Base-by-base conservation (phyloP, 2,329 filamentous ascomycete genomes). In the Fonsecaea multimorphosa region DNA sequence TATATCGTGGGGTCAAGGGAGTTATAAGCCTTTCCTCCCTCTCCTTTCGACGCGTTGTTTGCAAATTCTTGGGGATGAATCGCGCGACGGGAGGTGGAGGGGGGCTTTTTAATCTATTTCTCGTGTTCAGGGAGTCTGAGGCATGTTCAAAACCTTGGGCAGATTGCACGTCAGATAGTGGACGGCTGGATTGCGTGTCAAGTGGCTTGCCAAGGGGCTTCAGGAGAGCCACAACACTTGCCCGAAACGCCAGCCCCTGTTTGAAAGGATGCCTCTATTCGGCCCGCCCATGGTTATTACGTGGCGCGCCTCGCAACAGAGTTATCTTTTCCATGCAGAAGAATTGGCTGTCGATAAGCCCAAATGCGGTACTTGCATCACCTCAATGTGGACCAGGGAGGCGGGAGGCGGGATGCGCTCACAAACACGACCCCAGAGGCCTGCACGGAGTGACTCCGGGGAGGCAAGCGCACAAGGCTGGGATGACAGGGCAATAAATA, bases 191-290 rank as follows among this genome's bases (percentile, higher is more conserved):
- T 57, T 64, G 61, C 65, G 65, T 54, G 65, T 65, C 51, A 3
- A 14, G 55, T 63, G 63, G 66, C 62, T 68, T 68, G 66, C 66
- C 62, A 68, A 64, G 65, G 65, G 66, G 62, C 19, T 27, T 44
- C 56, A 46, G 56, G 31, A 32, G 55, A 40, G 46, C 62, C 22
- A 55, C 52, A 46, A 55, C 22, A 51, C 49, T 32, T 24, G 51
- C 36, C 53, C 34, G 19, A 55, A 55, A 61, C 51, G 46, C 59
- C 38, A 55, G 38, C 59, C 59, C 59, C 51, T 61, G 59, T 61
- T 34, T 57, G 31, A 22, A 29, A 61, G 34, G 34, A 55, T 4
- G 34, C 46, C 34, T 11, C 34, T 7, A 38, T 29, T 40, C 29
- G 27, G 56, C 34, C 56, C 36, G 58, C 58, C n/a, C 58, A 61